Conservation (phyloP, 2,329 filamentous ascomycete genomes). For the Fusarium sp. region DNA sequence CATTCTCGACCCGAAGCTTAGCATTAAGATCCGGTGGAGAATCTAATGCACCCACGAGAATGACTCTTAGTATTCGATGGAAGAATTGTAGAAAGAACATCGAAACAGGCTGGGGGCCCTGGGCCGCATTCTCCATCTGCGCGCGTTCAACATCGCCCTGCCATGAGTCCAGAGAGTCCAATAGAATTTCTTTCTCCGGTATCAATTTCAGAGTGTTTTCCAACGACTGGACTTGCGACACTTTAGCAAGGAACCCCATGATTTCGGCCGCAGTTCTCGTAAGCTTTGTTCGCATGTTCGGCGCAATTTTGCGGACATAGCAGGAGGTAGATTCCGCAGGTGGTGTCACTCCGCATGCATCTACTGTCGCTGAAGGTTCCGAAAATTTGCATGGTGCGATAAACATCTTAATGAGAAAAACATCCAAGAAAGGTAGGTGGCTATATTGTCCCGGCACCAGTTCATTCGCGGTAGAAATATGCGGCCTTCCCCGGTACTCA, state of each 20-base stretch:
- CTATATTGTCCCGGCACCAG: slow-evolving; percentile 53
- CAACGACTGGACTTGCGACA: slow-evolving; percentile 47
- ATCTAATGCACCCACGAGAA: slow-evolving; percentile 54
- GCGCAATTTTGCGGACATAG: slow-evolving; percentile 51
- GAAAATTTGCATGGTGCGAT: slow-evolving; percentile 60
- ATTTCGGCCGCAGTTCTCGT: slow-evolving; percentile 52
- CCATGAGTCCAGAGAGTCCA: slow-evolving; percentile 55
- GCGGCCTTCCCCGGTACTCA: slow-evolving; percentile 57
- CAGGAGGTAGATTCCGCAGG: slow-evolving; percentile 28
- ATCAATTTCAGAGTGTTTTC: slow-evolving; percentile 47
- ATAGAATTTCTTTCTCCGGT: slow-evolving; percentile 51
- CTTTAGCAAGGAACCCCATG: slow-evolving; percentile 53
- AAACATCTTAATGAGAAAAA: slow-evolving; percentile 61
- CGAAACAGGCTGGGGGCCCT: slow-evolving; percentile 49
- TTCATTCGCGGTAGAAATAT: slow-evolving; percentile 44
- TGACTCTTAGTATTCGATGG: slow-evolving; percentile 52
- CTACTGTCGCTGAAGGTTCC: slow-evolving; percentile 46
- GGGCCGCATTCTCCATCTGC: slow-evolving; percentile 34
- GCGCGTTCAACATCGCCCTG: slow-evolving; percentile 49
- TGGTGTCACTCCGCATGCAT: slow-evolving; percentile 37
- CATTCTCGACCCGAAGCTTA: slow-evolving; percentile 51
- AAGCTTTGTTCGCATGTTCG: slow-evolving; percentile 56
- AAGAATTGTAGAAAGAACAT: slow-evolving; percentile 56
- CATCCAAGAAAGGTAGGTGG: slow-evolving; percentile 57
- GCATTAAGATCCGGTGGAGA: slow-evolving; percentile 47